These are phyloP conservation scores for Trypanosoma boissoni DNA, from an alignment of 208 protist species.

Conservation along the genomic window DNA sequence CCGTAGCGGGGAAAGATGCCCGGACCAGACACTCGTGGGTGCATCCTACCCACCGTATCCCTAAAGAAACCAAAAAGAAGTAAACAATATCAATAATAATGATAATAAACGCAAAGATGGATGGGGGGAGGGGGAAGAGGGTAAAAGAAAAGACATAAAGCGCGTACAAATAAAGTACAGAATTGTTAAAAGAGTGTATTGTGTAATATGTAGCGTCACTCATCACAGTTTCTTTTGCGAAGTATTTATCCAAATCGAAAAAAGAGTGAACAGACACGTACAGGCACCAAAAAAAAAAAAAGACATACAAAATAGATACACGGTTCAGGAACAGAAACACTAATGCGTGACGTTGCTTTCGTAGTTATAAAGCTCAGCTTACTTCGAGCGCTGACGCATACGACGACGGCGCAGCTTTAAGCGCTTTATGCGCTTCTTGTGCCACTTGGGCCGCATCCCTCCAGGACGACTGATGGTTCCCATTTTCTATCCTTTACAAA, in stretches of 20 bases:
- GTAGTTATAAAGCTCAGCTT: slow-evolving; percentile 22
- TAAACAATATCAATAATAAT: slow-evolving; percentile 14
- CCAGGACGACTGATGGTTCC: slow-evolving; percentile 81
- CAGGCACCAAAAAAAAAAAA: slow-evolving; percentile 3
- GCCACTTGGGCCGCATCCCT: slow-evolving; percentile 91
- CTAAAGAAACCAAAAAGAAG: not conserved
- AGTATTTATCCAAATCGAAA: too few species aligned
- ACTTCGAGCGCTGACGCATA: slow-evolving; percentile 91
- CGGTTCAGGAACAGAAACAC: not conserved
- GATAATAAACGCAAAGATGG: slow-evolving; percentile 1
- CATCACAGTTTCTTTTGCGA: too few species aligned
- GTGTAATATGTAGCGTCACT: too few species aligned
- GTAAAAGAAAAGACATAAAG: not conserved
- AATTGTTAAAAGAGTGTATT: not conserved
- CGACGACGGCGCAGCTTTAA: slow-evolving; percentile 84
- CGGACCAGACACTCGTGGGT: slow-evolving; percentile 58
- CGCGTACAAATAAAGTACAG: not conserved
- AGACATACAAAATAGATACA: not conserved
- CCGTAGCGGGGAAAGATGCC: slow-evolving; percentile 73
- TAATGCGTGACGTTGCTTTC: not conserved
- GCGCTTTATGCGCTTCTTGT: slow-evolving; percentile 93
- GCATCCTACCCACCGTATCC: slow-evolving; percentile 24
- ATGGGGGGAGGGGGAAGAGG: not conserved
- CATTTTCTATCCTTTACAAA: slow-evolving; percentile 32
- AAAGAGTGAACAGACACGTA: too few species aligned